Evolutionary conservation across 768 basidiomycete species (phyloP).

Genomic region (Hygrophorus pudorinus): DNA sequence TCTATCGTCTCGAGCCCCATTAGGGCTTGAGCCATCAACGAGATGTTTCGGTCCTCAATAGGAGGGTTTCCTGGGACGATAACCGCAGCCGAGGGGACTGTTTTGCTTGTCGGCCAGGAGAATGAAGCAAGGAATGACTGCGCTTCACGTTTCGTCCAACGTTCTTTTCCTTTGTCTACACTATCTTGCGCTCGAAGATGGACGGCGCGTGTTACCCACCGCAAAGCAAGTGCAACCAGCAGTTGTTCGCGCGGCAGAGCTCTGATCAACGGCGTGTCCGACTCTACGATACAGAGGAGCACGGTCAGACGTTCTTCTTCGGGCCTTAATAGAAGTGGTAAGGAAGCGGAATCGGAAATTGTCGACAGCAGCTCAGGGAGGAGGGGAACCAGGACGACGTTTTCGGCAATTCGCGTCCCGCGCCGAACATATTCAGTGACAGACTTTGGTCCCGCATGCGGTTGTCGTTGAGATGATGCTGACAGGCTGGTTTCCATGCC

Average conservation of each 20-base stretch:
- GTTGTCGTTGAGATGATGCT: constrained; percentile 19
- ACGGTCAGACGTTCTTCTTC: constrained; percentile 43
- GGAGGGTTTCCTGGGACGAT: constrained; percentile 20
- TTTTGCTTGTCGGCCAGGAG: constrained; percentile 14
- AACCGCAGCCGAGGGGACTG: not conserved
- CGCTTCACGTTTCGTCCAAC: constrained; percentile 61
- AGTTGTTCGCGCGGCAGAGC: constrained; percentile 36
- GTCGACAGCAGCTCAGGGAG: constrained; percentile 38
- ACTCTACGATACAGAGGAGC: constrained; percentile 45
- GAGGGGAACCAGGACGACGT: constrained; percentile 42
- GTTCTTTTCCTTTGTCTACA: constrained; percentile 54
- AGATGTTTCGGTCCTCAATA: constrained; percentile 25
- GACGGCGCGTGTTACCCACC: constrained; percentile 50
- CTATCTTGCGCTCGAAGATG: constrained; percentile 43
- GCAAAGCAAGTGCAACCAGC: constrained; percentile 43
- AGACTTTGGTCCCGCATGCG: constrained; percentile 13
- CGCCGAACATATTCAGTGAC: constrained; percentile 58
- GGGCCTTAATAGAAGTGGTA: constrained; percentile 39
- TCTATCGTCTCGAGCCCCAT: too few species aligned
- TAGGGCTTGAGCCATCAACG: too few species aligned
- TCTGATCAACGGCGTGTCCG: constrained; percentile 39
- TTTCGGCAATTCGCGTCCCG: constrained; percentile 53
- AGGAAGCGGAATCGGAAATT: constrained; percentile 24
- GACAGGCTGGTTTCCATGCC: constrained; percentile 25
- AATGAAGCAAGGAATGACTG: constrained; percentile 48